Conservation (phyloP, 495 filamentous ascomycete species). For the Lindgomyces ingoldianus region DNA sequence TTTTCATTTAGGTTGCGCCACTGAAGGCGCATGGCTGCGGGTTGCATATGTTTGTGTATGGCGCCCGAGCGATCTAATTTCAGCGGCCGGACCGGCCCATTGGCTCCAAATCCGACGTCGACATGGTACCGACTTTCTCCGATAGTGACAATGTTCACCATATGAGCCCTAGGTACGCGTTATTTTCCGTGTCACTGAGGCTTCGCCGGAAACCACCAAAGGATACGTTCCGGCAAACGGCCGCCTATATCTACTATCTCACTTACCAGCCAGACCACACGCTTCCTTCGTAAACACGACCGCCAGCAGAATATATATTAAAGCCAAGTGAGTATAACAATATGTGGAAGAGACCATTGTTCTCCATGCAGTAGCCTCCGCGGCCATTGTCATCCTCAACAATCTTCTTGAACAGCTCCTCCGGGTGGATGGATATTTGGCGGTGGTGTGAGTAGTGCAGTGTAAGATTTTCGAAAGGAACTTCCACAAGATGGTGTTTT, state of each 20-base stretch:
- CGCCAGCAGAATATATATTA: conserved; percentile 55
- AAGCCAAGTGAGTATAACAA: conserved; percentile 66
- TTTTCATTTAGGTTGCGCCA: conserved; percentile 53
- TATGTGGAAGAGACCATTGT: conserved; percentile 65
- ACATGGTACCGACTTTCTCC: conserved; percentile 55
- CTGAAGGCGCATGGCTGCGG: conserved; percentile 54
- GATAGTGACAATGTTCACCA: conserved; percentile 68
- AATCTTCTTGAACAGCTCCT: conserved; percentile 65
- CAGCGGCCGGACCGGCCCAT: conserved; percentile 60
- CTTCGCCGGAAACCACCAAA: too few relatives aligned
- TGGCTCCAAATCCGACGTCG: conserved; percentile 72
- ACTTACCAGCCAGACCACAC: conserved; percentile 41
- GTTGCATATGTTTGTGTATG: conserved; percentile 46
- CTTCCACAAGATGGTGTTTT: conserved; percentile 55
- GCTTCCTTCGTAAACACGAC: conserved; percentile 39
- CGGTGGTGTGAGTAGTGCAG: conserved; percentile 60
- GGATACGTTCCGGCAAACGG: too few relatives aligned
- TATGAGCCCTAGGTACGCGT: conserved; percentile 55
- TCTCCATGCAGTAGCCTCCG: conserved; percentile 82
- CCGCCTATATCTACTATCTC: too few relatives aligned
- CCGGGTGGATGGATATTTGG: conserved; percentile 56
- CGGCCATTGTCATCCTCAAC: conserved; percentile 54
- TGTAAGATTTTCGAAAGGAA: conserved; percentile 71
- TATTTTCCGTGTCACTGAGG: not conserved
- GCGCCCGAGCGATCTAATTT: conserved; percentile 48